Conservation (phyloP, 1,284 basidiomycete genomes). For the Baeospora myosura region DNA sequence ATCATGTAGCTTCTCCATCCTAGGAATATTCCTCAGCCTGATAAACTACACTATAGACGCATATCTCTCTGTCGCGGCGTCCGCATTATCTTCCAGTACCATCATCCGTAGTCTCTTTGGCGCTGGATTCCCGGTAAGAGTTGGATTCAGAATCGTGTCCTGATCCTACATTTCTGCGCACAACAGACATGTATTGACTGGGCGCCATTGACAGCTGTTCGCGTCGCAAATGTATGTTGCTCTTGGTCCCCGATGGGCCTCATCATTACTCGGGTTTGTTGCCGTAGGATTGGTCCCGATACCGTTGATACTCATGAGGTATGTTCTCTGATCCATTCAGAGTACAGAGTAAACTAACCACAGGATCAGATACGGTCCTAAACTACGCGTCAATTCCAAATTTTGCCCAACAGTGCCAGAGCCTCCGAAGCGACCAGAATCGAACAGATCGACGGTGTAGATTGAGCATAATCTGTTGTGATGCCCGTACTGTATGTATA, state of each 20-base stretch:
- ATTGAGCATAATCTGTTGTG: too few species aligned
- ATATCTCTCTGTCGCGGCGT: conserved; percentile 49
- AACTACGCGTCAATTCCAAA: too few species aligned
- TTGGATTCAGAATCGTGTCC: neutral
- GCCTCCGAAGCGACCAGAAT: too few species aligned
- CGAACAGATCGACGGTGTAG: too few species aligned
- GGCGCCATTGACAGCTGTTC: conserved; percentile 34
- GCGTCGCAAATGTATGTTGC: conserved; percentile 45
- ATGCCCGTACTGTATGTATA: too few species aligned
- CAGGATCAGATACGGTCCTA: too few species aligned
- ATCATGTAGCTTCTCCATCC: conserved; percentile 6
- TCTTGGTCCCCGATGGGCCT: conserved; percentile 49
- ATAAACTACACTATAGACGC: conserved; percentile 57
- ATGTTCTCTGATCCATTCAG: too few species aligned
- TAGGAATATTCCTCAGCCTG: conserved; percentile 28
- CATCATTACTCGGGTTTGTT: conserved; percentile 44
- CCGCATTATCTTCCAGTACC: conserved; percentile 49
- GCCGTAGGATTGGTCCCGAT: conserved; percentile 46
- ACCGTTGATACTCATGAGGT: conserved; percentile 44
- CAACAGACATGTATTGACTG: conserved; percentile 11
- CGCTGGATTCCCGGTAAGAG: conserved; percentile 49
- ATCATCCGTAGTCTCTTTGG: conserved; percentile 51
- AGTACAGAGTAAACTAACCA: too few species aligned
- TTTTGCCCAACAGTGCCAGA: too few species aligned
- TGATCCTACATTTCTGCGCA: neutral